These are phyloP conservation scores for Orbilia blumenaviensis DNA, from an alignment of 2,329 filamentous ascomycete species.

Conservation along the genomic window DNA sequence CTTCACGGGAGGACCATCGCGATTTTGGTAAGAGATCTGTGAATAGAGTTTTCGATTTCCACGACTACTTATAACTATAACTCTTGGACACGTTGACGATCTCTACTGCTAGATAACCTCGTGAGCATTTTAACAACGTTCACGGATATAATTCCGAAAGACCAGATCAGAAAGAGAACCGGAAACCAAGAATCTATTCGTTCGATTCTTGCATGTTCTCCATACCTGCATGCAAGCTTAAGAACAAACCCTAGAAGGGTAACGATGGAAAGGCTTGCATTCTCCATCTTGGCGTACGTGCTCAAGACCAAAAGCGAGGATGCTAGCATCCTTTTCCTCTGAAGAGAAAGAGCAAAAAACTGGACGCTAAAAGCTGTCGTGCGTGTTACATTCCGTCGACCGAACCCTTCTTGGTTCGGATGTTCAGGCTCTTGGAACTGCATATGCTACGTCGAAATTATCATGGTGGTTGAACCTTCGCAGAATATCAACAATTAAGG, in stretches of 20 bases:
- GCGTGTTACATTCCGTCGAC: slow-evolving; percentile 41
- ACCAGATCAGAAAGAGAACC: neutral
- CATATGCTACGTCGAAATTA: neutral
- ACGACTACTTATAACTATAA: neutral
- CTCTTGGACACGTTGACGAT: slow-evolving; percentile 2
- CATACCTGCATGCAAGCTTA: neutral
- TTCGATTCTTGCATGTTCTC: neutral
- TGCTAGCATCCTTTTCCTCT: neutral
- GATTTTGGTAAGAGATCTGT: neutral
- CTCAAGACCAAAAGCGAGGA: slow-evolving; percentile 27
- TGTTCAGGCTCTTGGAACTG: neutral
- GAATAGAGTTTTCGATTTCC: neutral
- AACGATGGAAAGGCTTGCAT: neutral
- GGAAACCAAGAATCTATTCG: neutral
- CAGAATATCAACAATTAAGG: neutral
- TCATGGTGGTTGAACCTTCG: slow-evolving; percentile 3
- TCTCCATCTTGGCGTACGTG: slow-evolving; percentile 13
- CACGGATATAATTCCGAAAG: neutral
- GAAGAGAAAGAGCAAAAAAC: neutral
- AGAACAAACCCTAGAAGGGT: neutral
- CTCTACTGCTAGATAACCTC: neutral
- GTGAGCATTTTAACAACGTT: neutral
- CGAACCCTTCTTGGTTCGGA: slow-evolving; percentile 22
- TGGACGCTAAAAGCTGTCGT: slow-evolving; percentile 8
- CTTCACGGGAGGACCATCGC: neutral